Evolutionary conservation across 495 filamentous ascomycete species (phyloP), one percentile per base, ranked within the genome.

Genomic region (Penicillium bovifimosum): DNA sequence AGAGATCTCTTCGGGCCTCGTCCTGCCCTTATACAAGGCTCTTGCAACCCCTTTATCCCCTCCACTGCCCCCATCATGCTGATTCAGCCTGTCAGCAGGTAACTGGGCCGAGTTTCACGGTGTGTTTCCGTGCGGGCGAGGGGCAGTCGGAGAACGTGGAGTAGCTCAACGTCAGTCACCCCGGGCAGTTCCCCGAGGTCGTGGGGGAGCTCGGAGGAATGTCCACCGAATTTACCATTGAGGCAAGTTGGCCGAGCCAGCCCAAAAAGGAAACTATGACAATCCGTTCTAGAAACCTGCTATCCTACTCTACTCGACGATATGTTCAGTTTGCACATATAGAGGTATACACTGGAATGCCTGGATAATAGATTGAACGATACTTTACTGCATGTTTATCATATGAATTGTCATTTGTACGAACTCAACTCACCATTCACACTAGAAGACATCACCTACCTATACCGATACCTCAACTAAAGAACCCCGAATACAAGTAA

Each of bases 241-340:
- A 46, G 52, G 55, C 45, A 62, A 16, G 40, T 55, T 42, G 45
- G 35, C 59, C 59, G 59, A 53, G 35, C 11, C 13, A 16, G 45
- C 43, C 54, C 26, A 3, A 55, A 45, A 9, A 13, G 44, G 52
- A 44, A 51, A 53, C 47, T 43, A 18, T 43, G 36, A 40, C 49
- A 49, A 14, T 33, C n/a, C 4, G 6, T 46, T 41, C 29, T 28
- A 14, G 47, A 51, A 47, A 0, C n/a, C 20, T 54, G 20, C 20
- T 24, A 4, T 24, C 20, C 2, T 24, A 24, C 20, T 24, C 4
- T 24, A 24, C 20, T 2, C 4, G 20, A 24, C 20, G 2, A 24
- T 24, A 24, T 24, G 20, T 24, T 24, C 4, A 24, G 4, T 4
- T 24, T 24, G 20, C 20, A 24, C 4, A 24, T 24, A 24, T 24